Percentiles rank a stretch among this genome's conserved stretches.
These are phyloP conservation scores for Leucocoprinus sp. DNA, from an alignment of 768 basidiomycete genomes.

Conservation along the genomic window DNA sequence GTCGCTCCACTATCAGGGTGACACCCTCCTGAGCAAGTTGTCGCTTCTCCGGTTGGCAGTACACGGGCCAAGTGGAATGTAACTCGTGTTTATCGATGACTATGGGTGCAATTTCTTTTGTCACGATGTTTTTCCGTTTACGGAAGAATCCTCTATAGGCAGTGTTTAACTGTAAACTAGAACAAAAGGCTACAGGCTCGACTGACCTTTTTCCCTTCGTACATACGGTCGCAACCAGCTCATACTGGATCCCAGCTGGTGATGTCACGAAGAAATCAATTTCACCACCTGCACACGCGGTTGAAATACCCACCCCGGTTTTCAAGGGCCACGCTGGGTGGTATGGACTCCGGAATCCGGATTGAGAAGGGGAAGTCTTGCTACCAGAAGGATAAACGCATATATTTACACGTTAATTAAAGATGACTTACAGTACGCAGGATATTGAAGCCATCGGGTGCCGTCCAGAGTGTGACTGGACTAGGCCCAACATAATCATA, in stretches of 20 bases:
- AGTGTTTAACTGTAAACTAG: neutral
- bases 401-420: constrained; percentile 6
- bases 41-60: constrained; percentile 71
- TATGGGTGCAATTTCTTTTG: constrained; percentile 61
- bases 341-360: constrained; percentile 87
- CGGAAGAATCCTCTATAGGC: constrained; percentile 67
- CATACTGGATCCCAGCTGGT: constrained; percentile 79
- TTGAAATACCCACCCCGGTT: constrained; percentile 46
- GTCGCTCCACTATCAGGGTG: constrained; percentile 67
- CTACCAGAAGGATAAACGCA: constrained; percentile 28
- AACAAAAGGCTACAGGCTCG: neutral
- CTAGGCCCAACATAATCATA: constrained; percentile 76
- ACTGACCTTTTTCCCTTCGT: constrained; percentile 78
- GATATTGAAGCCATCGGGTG: constrained; percentile 64
- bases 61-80: constrained; percentile 90
- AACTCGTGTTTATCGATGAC: constrained; percentile 91
- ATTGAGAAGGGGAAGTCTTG: constrained; percentile 88
- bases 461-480: constrained; percentile 78
- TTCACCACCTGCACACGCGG: neutral
- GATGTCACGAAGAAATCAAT: constrained; percentile 1
- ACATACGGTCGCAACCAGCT: constrained; percentile 82
- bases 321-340: constrained; percentile 77
- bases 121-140: constrained; percentile 62
- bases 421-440: constrained; percentile 53
- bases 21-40: constrained; percentile 58